Percentiles rank a stretch among this genome's conserved stretches.
Conservation (phyloP, 2,329 filamentous ascomycete species). For the Arthrocladium fulminans region DNA sequence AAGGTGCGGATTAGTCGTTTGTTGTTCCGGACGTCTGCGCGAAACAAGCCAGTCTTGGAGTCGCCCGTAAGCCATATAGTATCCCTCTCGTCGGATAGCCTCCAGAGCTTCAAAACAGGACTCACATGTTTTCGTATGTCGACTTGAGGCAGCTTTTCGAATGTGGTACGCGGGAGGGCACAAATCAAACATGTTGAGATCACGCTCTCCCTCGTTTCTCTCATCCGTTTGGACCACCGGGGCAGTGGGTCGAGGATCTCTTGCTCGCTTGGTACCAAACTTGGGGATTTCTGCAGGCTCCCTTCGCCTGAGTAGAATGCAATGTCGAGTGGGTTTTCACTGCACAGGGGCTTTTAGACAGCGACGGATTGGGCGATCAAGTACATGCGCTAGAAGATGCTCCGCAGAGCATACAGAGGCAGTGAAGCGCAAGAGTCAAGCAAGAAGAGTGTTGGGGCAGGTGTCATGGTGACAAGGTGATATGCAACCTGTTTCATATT, state of each 20-base stretch:
- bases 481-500: no score
- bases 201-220: neutral
- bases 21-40: neutral
- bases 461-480: no score
- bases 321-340: no score
- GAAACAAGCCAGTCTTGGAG: neutral
- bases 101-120: slow-evolving; percentile 2
- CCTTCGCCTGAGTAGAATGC: neutral
- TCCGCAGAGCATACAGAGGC: no score
- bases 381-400: no score
- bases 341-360: no score
- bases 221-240: neutral
- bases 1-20: neutral
- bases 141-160: neutral
- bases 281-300: neutral
- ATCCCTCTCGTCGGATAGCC: slow-evolving; percentile 3
- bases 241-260: neutral
- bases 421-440: no score
- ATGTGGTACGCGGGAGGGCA: neutral
- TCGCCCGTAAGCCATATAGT: slow-evolving; percentile 2
- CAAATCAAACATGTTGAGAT: neutral
- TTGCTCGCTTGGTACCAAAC: neutral
- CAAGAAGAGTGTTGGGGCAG: no score
- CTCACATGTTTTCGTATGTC: slow-evolving; percentile 1
- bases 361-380: neutral